Evolutionary conservation across 768 basidiomycete species (phyloP).

Genomic region (Cystoderma amianthinum): DNA sequence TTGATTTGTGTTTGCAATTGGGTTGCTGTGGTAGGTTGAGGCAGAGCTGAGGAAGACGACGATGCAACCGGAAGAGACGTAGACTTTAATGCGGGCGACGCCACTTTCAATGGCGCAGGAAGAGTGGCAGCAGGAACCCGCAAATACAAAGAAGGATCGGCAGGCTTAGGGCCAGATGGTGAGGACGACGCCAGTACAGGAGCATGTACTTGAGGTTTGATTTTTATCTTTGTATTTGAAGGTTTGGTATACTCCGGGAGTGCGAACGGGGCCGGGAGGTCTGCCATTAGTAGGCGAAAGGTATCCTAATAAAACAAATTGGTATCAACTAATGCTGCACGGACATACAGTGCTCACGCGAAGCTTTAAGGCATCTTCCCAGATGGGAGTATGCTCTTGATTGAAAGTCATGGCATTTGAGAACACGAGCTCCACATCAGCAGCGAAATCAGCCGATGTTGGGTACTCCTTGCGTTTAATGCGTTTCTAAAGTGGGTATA

Average conservation of each 20-base stretch:
- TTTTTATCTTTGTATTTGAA: constrained; percentile 59
- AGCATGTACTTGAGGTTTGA: constrained; percentile 51
- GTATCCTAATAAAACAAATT: constrained; percentile 41
- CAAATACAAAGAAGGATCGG: constrained; percentile 19
- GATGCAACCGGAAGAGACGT: constrained; percentile 13
- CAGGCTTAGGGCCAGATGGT: constrained; percentile 3
- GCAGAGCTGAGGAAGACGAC: constrained; percentile 14
- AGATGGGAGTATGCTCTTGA: constrained; percentile 75
- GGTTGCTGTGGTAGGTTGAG: constrained; percentile 8
- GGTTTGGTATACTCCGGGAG: constrained; percentile 56
- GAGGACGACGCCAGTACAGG: constrained; percentile 9
- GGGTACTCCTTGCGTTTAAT: constrained; percentile 77
- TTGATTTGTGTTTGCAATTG: constrained; percentile 17
- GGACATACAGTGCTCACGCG: constrained; percentile 35
- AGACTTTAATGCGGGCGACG: constrained; percentile 10
- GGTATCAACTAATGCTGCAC: neutral
- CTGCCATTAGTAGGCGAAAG: constrained; percentile 72
- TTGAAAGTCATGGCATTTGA: constrained; percentile 88
- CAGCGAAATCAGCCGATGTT: constrained; percentile 62
- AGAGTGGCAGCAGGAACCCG: constrained; percentile 24
- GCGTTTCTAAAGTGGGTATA: constrained; percentile 48
- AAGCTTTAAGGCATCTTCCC: constrained; percentile 68
- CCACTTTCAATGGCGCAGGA: constrained; percentile 4
- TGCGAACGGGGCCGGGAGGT: constrained; percentile 62
- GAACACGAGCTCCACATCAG: constrained; percentile 87